Base-by-base conservation (phyloP, 2,329 filamentous ascomycete genomes). In the Hirsutella minnesotensis region DNA sequence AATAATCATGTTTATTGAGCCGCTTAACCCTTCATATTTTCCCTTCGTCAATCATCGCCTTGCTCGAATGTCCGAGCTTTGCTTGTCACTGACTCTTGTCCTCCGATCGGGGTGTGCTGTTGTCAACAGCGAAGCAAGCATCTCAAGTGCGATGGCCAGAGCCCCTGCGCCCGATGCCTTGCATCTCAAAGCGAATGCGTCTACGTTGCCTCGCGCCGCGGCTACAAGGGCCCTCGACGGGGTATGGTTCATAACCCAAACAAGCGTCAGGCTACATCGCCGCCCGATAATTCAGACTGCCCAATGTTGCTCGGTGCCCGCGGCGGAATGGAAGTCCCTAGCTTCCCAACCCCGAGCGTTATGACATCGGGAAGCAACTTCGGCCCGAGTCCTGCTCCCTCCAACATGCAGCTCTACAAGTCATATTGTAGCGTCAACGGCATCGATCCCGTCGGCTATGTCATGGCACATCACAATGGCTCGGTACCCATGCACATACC, bases 171-270 rank as follows among this genome's bases (percentile, higher is more conserved):
- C 38, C 77, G 85, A 42, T 89, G 84, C 60, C 63, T 64, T 19
- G 61, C 66, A 40, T 70, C 73, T 39, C 72, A 73, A 44, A 64
- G 70, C 16, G 70, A 80, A 39, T 90, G 85, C 59, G 64, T 79
- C 54, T 88, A 86, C 57, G 76, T 86, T 39, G 78, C 81, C 37
- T 87, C 83, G 33, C 78, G 83, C 36, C 75, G 84, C 47, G 84
- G 84, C 24, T 86, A 84, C 65, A 86, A 83, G 60, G 81, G 81
- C 13, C 56, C 61, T 48, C 51, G 62, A 49, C 49, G 62, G 64
- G 59, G 53, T 16, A 49, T 56, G n/a, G 50, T 59, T 7, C 60
- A 59, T 45, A 73, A 67, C 51, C 64, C 66, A 9, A 68, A 69
- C 55, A 76, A 74, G 56, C 66, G 67, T 16, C 69, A 70, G 53